Conservation (phyloP, 768 basidiomycete species). For the Mycena albidolilacea region DNA sequence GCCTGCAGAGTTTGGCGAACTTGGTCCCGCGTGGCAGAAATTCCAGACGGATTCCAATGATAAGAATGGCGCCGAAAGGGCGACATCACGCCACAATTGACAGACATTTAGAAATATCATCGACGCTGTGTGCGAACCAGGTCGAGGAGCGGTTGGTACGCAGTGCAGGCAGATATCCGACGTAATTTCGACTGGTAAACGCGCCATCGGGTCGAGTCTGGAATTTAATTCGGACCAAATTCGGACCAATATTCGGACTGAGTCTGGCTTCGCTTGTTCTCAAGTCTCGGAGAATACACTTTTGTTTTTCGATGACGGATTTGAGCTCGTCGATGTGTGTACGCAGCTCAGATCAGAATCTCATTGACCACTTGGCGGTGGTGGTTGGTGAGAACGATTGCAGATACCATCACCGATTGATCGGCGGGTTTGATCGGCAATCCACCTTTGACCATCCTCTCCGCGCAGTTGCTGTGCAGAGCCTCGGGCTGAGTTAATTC, state of each 20-base stretch:
- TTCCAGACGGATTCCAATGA: neutral
- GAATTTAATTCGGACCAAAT: too few relatives aligned
- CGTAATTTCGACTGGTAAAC: constrained; percentile 3
- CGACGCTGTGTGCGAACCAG: neutral
- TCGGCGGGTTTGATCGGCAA: too few relatives aligned
- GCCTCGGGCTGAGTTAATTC: too few relatives aligned
- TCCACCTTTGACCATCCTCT: too few relatives aligned
- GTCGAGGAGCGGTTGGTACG: neutral
- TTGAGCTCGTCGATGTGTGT: constrained; percentile 12
- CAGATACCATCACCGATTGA: too few relatives aligned
- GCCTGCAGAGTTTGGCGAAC: neutral
- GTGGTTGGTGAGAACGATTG: neutral
- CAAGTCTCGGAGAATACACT: neutral
- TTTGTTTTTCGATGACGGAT: constrained; percentile 1
- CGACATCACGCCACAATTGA: constrained; percentile 2
- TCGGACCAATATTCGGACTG: neutral
- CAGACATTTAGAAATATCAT: neutral
- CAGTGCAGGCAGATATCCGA: constrained; percentile 14
- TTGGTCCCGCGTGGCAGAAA: neutral
- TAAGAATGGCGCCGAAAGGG: neutral
- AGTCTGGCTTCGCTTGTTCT: constrained; percentile 7
- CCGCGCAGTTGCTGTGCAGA: too few relatives aligned
- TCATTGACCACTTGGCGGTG: neutral
- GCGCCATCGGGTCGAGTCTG: constrained; percentile 10
- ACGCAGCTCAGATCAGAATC: neutral